Conservation (phyloP, 2,329 filamentous ascomycete genomes). For the Scedosporium dehoogii region DNA sequence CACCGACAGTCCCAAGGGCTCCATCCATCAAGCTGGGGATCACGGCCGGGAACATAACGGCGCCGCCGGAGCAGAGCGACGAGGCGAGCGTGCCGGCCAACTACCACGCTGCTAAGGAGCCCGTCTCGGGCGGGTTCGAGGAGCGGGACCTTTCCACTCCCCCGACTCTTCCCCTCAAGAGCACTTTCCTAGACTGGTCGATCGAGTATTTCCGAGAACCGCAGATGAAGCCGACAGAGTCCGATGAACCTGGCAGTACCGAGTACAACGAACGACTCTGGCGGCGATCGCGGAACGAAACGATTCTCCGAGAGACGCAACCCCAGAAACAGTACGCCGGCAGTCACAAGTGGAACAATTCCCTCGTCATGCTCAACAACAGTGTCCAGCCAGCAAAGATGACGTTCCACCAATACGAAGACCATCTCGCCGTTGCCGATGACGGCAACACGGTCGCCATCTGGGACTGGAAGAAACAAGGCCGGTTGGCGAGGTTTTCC, state of each 20-base stretch:
- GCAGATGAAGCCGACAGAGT: slow-evolving; percentile 94
- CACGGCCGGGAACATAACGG: slow-evolving; percentile 29
- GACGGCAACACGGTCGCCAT: slow-evolving; percentile 83
- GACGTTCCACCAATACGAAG: slow-evolving; percentile 96
- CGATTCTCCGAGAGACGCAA: slow-evolving; percentile 84
- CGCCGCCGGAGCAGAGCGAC: slow-evolving; percentile 68
- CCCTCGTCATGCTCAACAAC: slow-evolving; percentile 77
- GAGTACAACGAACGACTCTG: slow-evolving; percentile 95
- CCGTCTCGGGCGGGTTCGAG: slow-evolving; percentile 67
- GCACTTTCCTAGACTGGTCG: slow-evolving; percentile 87
- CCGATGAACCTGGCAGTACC: slow-evolving; percentile 89
- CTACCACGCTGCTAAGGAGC: slow-evolving; percentile 68
- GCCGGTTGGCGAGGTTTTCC: slow-evolving; percentile 72
- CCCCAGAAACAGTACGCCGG: slow-evolving; percentile 85
- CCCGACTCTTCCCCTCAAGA: slow-evolving; percentile 65
- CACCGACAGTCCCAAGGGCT: slow-evolving; percentile 15
- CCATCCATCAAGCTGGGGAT: slow-evolving; percentile 30
- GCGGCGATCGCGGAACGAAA: slow-evolving; percentile 86
- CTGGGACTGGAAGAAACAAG: slow-evolving; percentile 84
- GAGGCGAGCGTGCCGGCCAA: slow-evolving; percentile 53
- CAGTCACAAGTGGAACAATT: slow-evolving; percentile 76
- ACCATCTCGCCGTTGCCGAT: slow-evolving; percentile 88
- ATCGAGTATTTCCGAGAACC: slow-evolving; percentile 97
- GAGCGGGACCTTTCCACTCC: slow-evolving; percentile 47
- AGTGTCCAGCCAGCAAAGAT: slow-evolving; percentile 82